These are phyloP conservation scores for Macrotyloma uniflorum DNA, from an alignment of 306 rosid species.

Conservation along the genomic window DNA sequence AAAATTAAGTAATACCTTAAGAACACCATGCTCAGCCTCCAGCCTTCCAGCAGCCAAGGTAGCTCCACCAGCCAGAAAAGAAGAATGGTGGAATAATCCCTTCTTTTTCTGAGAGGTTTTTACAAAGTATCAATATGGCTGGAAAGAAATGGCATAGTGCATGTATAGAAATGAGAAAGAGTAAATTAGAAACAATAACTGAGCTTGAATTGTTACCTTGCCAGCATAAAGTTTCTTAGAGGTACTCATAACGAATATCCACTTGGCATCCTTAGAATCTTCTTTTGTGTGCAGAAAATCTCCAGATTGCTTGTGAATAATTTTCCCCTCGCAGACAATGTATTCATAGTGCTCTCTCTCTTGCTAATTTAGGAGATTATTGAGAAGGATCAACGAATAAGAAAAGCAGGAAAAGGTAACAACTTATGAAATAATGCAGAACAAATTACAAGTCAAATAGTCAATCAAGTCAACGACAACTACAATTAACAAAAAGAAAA, in stretches of 20 bases:
- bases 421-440: slow-evolving; percentile 12
- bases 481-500: background rate
- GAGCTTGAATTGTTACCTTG: slow-evolving; percentile 54
- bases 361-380: slow-evolving; percentile 54
- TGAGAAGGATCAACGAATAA: slow-evolving; percentile 24
- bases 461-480: slow-evolving; percentile 22
- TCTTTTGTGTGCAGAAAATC: slow-evolving; percentile 60
- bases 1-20: slow-evolving; percentile 63
- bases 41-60: slow-evolving; percentile 93
- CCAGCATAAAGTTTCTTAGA: slow-evolving; percentile 89
- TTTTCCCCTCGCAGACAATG: slow-evolving; percentile 57
- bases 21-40: slow-evolving; percentile 64
- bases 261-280: slow-evolving; percentile 58
- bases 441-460: background rate
- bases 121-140: slow-evolving; percentile 22
- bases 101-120: slow-evolving; percentile 70
- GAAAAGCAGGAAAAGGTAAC: slow-evolving; percentile 27
- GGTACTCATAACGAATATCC: slow-evolving; percentile 96
- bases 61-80: slow-evolving; percentile 93
- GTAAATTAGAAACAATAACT: background rate
- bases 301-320: slow-evolving; percentile 65
- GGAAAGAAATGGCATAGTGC: background rate
- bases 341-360: slow-evolving; percentile 79
- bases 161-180: background rate
- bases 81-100: slow-evolving; percentile 86